Evolutionary conservation across 2,329 filamentous ascomycete genomes (phyloP).

Genomic region (Colletotrichum scovillei): DNA sequence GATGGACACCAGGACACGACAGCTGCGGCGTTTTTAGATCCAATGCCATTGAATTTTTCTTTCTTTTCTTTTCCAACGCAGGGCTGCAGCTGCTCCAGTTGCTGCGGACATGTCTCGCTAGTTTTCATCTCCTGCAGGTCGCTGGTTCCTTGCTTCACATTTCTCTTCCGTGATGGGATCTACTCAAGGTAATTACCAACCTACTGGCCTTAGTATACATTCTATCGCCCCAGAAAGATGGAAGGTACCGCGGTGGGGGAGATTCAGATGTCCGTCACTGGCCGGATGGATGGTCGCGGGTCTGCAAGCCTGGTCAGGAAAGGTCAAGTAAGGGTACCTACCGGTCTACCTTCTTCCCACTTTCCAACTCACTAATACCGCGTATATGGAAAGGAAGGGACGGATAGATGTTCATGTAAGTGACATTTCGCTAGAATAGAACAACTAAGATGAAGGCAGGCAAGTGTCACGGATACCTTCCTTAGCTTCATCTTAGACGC

Average conservation of each 20-base stretch:
- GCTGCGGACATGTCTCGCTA: constrained; percentile 18
- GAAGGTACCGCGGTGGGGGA: neutral
- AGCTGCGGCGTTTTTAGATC: neutral
- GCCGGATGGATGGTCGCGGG: neutral
- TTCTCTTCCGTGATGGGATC: neutral
- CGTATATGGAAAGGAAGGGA: neutral
- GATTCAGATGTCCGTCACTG: neutral
- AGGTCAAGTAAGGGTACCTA: neutral
- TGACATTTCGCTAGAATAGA: neutral
- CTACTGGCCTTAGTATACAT: constrained; percentile 1
- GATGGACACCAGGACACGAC: neutral
- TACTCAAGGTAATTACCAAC: neutral
- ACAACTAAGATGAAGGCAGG: neutral
- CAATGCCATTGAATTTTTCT: neutral
- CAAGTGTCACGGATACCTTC: neutral
- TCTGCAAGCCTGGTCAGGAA: neutral
- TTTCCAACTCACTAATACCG: neutral
- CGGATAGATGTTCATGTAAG: neutral
- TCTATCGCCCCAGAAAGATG: constrained; percentile 3
- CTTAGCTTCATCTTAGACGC: neutral
- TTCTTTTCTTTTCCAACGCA: constrained; percentile 4
- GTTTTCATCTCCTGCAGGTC: constrained; percentile 13
- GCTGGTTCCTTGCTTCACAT: constrained; percentile 20
- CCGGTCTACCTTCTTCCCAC: neutral
- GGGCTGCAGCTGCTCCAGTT: constrained; percentile 20